These are phyloP conservation scores for Blastocystis sp. DNA, from an alignment of 352 stramenopile genomes.

Conservation along the genomic window DNA sequence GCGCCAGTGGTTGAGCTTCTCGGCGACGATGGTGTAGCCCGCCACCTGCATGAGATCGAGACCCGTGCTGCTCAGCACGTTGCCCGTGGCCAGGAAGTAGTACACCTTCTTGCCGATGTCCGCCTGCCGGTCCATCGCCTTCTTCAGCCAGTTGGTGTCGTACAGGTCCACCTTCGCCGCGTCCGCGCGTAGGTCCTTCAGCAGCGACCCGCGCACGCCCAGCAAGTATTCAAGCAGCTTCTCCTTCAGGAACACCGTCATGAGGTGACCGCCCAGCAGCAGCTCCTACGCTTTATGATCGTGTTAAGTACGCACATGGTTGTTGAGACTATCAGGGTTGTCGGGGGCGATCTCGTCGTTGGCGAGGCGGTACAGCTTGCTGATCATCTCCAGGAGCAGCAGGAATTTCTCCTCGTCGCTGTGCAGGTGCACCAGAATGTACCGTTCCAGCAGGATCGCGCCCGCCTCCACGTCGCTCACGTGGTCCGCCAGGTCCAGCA, in stretches of 20 bases:
- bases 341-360: conserved; percentile 89
- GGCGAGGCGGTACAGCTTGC: conserved; percentile 94
- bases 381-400: conserved; percentile 89
- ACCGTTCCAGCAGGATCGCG: conserved; percentile 79
- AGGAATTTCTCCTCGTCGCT: conserved; percentile 86
- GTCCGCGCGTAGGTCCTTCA: conserved; percentile 77
- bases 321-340: conserved; percentile 96
- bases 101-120: conserved; percentile 88
- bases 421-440: conserved; percentile 92
- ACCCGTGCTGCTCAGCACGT: conserved; percentile 90
- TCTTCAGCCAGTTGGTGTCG: conserved; percentile 80
- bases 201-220: conserved; percentile 75
- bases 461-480: conserved; percentile 86
- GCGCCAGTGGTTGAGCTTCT: conserved; percentile 97
- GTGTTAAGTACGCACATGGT: conserved; percentile 90
- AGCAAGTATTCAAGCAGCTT: conserved; percentile 90
- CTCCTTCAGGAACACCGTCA: conserved; percentile 93
- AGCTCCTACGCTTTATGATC: conserved; percentile 77
- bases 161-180: conserved; percentile 71
- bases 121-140: conserved; percentile 84
- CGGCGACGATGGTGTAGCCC: conserved; percentile 97
- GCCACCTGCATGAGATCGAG: conserved; percentile 93
- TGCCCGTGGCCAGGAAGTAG: conserved; percentile 98
- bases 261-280: conserved; percentile 70
- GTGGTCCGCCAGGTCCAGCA: conserved; percentile 81